Base-by-base conservation (phyloP, 2,329 filamentous ascomycete genomes). In the Arthrobotrys megalospora region DNA sequence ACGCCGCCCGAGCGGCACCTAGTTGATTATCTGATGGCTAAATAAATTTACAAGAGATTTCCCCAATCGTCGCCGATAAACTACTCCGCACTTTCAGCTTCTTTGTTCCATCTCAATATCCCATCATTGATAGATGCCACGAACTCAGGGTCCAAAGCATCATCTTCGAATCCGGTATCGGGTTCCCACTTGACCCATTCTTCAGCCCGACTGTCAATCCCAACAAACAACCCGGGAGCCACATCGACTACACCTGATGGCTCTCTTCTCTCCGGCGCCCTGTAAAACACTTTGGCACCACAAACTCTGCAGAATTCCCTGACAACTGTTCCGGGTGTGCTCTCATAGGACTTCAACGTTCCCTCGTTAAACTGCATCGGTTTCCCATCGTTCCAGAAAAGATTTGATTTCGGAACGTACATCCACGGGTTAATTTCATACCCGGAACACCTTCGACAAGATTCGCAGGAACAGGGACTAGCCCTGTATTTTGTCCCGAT, bases 251-350 rank as follows among this genome's bases (percentile, higher is more conserved):
- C 72, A 4, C 66, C 72, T 4, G 28, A 34, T 32, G 36, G 21
- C 32, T 63, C 45, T 28, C 72, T 58, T 28, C 65, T 58, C 28
- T 55, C 6, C 1, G 72, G 72, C 8, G 64, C 41, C 32, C 72
- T 70, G 34, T 65, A 77, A 28, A 66, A 65, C 41, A 70, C 72
- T n/a, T 70, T 77, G 0, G 72, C 72, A 5, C 72, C 72, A 41
- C 72, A 77, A 16, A 77, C 72, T 28, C 19, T 12, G n/a, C 72
- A 77, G 24, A 77, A 77, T 14, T 70, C 72, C 32, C 72, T 38
- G 16, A 65, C 6, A 1, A 70, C 65, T 32, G 48, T 32, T 11
- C 66, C 66, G 0, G 72, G 65, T 19, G 72, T 77, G 24, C 72
- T 77, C 11, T 70, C 58, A 19, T 77, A 77, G 0, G 72, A 65